A percentile compares a stretch with the other conserved stretches of the same genome.
Conservation (phyloP, 768 basidiomycete species). For the Mycena metata region DNA sequence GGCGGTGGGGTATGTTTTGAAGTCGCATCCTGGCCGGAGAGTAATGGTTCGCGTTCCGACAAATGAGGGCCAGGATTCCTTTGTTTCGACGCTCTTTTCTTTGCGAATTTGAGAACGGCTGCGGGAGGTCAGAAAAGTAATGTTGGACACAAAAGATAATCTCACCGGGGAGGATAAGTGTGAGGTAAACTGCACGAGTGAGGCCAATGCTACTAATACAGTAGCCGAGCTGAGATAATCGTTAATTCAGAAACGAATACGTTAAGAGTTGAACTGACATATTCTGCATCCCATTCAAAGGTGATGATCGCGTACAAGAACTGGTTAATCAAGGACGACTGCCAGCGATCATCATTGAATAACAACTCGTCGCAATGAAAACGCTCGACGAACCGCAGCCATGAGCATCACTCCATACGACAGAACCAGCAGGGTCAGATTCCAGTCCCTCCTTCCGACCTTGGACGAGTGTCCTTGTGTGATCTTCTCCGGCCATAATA, state of each 20-base stretch:
- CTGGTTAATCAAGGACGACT: conserved; percentile 72
- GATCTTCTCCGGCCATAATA: conserved; percentile 65
- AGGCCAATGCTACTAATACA: conserved; percentile 70
- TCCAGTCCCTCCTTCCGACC: conserved; percentile 72
- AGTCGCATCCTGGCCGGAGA: conserved; percentile 32
- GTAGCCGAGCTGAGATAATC: conserved; percentile 72
- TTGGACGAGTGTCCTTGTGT: conserved; percentile 40
- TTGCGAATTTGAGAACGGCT: conserved; percentile 65
- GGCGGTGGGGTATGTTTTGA: conserved; percentile 28
- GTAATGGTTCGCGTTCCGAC: conserved; percentile 37
- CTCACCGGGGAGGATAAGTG: conserved; percentile 73
- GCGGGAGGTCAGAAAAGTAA: conserved; percentile 1
- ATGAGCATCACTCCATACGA: conserved; percentile 64
- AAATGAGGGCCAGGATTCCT: conserved; percentile 40
- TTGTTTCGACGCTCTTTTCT: conserved; percentile 46
- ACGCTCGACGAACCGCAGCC: conserved; percentile 56
- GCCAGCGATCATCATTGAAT: neutral
- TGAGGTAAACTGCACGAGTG: conserved; percentile 67
- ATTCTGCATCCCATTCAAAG: conserved; percentile 79
- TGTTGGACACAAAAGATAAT: conserved; percentile 2
- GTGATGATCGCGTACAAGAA: conserved; percentile 74
- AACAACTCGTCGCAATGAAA: neutral
- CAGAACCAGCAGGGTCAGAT: conserved; percentile 66
- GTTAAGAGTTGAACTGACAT: conserved; percentile 49
- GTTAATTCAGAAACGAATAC: neutral